Base-by-base conservation (phyloP, 2,329 filamentous ascomycete genomes). In the Botryosphaeria dothidea region DNA sequence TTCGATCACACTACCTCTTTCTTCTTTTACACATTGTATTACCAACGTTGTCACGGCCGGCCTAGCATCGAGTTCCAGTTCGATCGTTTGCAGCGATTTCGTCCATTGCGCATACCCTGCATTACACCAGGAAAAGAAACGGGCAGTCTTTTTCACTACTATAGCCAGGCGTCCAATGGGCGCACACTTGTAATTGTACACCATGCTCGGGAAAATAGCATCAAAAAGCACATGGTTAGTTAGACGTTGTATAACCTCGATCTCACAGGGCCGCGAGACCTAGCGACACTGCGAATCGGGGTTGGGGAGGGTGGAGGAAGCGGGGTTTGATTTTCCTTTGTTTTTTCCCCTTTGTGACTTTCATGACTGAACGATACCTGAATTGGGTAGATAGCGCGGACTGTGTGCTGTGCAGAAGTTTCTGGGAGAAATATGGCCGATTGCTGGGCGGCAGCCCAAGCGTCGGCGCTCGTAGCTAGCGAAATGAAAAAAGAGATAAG, bases 1-100 rank as follows among this genome's bases (percentile, higher is more conserved):
- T 60, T 60, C 41, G 56, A 60, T 34, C 56, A 60, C 56, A 48
- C 56, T 60, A 60, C 56, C 56, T 23, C 56, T 60, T 60, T 60
- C 56, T 60, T 60, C 56, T 31, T 29, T 46, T 60, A 60, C 56
- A 60, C 56, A 60, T 60, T 60, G 49, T 54, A 63, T 63, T 63
- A 63, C 48, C 61, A 63, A 63, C 61, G 61, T 63, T 54, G 61
- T 54, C 61, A 54, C 34, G 61, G 61, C 61, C 61, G 58, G 58
- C 46, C 46, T 29, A 43, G 58, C 58, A 52, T 52, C 45, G 36
- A 31, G 48, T 45, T 34, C 60, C 31, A 13, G 21, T 51, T 52
- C 60, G 46, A 41, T 43, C 34, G 46, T 62, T 43, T 34, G 61
- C 49, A 63, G 48, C 61, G 61, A 52, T 27, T 21, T 54, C 49